Base-by-base conservation (phyloP, 2,329 filamentous ascomycete genomes). In the Penicillium sp. region DNA sequence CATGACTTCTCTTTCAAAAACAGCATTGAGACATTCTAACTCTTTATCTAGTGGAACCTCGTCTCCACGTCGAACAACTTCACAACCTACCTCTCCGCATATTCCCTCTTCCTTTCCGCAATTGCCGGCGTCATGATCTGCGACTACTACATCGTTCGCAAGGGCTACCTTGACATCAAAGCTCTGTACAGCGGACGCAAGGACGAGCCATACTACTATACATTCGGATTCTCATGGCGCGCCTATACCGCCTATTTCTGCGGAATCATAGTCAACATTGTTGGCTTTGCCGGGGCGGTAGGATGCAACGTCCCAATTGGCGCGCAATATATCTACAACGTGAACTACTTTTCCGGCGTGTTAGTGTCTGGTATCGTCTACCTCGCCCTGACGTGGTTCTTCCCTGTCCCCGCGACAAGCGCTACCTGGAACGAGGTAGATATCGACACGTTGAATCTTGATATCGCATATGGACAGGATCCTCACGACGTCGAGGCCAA, bases 281-380 rank as follows among this genome's bases (percentile, higher is more conserved):
- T 96, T 4, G 92, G 92, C 0, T 97, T 97, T 61, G 91, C 86
- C 1, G 92, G 90, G 3, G 91, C 89, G 0, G 83, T 96, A 24
- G 90, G 90, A 1, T 73, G 70, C 18, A 68, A 75, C 0, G 90
- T 96, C 0, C 92, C 93, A 0, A 77, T 83, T 5, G 92, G 88
- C 1, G 92, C 93, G 0, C 85, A 82, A 1, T 95, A 95, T 68
- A 85, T 97, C 55, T 97, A 96, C 78, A 89, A 92, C 61, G 68
- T 97, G 64, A 96, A 96, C 73, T 97, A 92, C 78, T 95, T 97
- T 71, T 83, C 83, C 41, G 92, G 92, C 0, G 92, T 96, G 69
- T 78, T 90, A 44, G 82, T 95, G 10, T 83, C 90, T 0, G 77
- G 78, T 0, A 68, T 59, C 0, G 74, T 86, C 7, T 97, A 97